These are phyloP conservation scores for Myrica gale DNA, from an alignment of 306 rosid species.

Conservation along the genomic window DNA sequence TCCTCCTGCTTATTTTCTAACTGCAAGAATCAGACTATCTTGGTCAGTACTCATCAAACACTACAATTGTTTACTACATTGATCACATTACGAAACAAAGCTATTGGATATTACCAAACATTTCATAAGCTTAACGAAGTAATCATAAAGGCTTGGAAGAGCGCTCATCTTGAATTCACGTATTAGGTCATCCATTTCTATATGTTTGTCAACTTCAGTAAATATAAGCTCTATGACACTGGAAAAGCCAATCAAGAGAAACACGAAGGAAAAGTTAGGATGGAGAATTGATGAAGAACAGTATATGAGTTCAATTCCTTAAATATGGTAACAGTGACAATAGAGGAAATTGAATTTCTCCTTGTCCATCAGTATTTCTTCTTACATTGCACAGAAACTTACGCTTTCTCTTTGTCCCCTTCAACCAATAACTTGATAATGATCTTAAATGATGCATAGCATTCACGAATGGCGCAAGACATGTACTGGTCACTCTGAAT, in stretches of 20 bases:
- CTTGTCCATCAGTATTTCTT: neutral
- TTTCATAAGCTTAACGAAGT: conserved; percentile 64
- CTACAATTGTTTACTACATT: conserved; percentile 12
- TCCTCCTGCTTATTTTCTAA: conserved; percentile 61
- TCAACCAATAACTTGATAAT: conserved; percentile 70
- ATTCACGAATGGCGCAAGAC: conserved; percentile 91
- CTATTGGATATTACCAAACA: conserved; percentile 56
- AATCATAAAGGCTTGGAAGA: conserved; percentile 80
- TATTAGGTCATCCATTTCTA: conserved; percentile 40
- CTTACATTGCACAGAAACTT: conserved; percentile 29
- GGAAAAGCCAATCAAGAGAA: conserved; percentile 29
- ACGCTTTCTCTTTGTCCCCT: conserved; percentile 73
- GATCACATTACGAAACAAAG: neutral
- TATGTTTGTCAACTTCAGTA: conserved; percentile 60
- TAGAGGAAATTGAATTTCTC: neutral
- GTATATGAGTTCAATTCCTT: neutral
- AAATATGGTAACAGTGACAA: neutral
- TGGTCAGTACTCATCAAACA: conserved; percentile 28
- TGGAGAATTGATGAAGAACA: neutral
- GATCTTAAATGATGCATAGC: conserved; percentile 87
- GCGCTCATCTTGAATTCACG: conserved; percentile 71
- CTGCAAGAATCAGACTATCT: conserved; percentile 44
- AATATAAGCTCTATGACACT: conserved; percentile 75
- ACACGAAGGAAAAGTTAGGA: conserved; percentile 2
- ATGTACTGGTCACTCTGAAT: conserved; percentile 66